Base-by-base conservation (phyloP, 805 yeast genomes). In the Komagataella mondaviorum region DNA sequence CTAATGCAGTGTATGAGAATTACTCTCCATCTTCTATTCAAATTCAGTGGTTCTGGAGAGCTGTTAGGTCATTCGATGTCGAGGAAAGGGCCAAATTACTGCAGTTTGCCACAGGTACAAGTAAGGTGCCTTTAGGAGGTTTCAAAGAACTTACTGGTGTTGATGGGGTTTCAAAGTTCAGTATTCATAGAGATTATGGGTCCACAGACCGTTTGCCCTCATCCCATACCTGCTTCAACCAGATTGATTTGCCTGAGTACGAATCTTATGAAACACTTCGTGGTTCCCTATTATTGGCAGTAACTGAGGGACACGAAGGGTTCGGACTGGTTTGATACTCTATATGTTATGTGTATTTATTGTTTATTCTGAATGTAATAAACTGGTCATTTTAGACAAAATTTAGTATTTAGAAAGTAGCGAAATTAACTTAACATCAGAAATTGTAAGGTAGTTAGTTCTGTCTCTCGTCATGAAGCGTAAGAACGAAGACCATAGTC, bases 11-110 rank as follows among this genome's bases (percentile, higher is more conserved):
- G 1, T 85, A 93, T 66, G 83, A 78, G 48, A 91, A 89, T 62
- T 93, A 91, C 64, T 77, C 88, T 0, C 75, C 90, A 1, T 75
- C 86, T 1, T 86, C 95, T 2, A 81, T 87, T 30, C 97, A 90
- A 62, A 83, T 93, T 52, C 89, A 85, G 61, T 91, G 97, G 87
- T 93, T 93, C 69, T 93, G 99, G 99, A 75, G 97, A 62, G 96
- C 97, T 1, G 96, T 93, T 12, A 80, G 88, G 59, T 87, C 97
- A 1, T 93, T 93, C 68, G 96, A 88, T 60, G 78, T 77, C 16
- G 99, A 93, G 63, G 97, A 93, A 63, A 75, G 96, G 49, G 99
- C 99, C 6, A 90, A 89, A 62, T 69, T 93, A 56, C 70, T 93
- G 53, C 99, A 93, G 63, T 93, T 93, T 71, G 91, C 95, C 1